Evolutionary conservation across 805 yeast species (phyloP).

Genomic region (Grigorovia humatica): DNA sequence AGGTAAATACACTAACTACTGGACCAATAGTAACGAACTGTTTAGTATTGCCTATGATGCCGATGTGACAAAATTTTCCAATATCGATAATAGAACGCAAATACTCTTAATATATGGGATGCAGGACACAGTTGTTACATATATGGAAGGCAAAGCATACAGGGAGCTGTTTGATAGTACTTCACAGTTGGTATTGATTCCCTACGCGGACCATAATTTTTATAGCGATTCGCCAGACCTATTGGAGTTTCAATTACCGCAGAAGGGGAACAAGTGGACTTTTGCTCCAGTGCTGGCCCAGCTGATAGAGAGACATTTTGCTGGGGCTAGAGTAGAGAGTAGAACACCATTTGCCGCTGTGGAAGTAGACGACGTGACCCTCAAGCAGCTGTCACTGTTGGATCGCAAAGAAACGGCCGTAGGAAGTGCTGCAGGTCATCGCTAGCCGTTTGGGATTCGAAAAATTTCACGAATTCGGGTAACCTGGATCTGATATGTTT

Average conservation of each 20-base stretch:
- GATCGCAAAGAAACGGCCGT: no score
- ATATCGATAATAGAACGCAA: conserved; percentile 37
- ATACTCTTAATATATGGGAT: conserved; percentile 66
- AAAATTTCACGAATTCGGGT: not conserved
- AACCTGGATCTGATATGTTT: conserved; percentile 26
- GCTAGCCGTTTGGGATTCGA: conserved; percentile 12
- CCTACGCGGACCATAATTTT: conserved; percentile 73
- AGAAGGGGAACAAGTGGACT: conserved; percentile 26
- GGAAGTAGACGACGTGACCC: not conserved
- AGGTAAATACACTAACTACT: conserved; percentile 36
- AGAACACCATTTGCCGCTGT: not conserved
- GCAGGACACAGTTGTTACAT: conserved; percentile 55
- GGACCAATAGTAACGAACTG: conserved; percentile 43
- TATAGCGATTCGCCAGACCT: conserved; percentile 42
- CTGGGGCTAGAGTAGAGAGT: no score
- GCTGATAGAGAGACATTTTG: not conserved
- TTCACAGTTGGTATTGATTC: conserved; percentile 47
- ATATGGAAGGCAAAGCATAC: conserved; percentile 48
- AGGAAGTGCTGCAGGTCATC: not conserved
- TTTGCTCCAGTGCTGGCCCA: not conserved
- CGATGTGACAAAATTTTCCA: conserved; percentile 34
- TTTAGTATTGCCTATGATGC: conserved; percentile 35
- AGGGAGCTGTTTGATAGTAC: conserved; percentile 48
- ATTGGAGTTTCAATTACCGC: conserved; percentile 31
- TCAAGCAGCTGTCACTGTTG: no score